These are phyloP conservation scores for Hypericum androsaemum DNA, from an alignment of 345 rosid species.

Conservation along the genomic window DNA sequence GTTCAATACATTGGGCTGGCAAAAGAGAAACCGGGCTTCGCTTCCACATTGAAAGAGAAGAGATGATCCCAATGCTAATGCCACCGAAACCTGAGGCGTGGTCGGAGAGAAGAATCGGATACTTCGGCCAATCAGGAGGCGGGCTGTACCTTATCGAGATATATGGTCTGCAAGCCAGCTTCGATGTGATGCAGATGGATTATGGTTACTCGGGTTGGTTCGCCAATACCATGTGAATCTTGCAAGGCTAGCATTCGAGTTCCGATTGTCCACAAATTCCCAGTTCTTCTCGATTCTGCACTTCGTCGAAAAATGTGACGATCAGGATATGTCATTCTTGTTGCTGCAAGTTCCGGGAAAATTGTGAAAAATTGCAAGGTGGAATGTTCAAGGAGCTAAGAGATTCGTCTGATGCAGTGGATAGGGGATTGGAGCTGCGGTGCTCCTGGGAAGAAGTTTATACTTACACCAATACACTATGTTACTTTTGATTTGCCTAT, in stretches of 20 bases:
- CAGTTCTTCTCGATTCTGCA: no score
- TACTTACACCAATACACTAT: no score
- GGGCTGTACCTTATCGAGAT: slow-evolving; percentile 20
- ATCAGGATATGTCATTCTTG: no score
- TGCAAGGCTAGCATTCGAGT: background rate
- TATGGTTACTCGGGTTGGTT: slow-evolving; percentile 21
- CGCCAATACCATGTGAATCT: slow-evolving; percentile 23
- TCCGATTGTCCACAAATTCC: no score
- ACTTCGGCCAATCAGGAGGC: slow-evolving; percentile 26
- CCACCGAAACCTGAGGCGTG: slow-evolving; percentile 12
- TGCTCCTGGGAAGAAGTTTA: no score
- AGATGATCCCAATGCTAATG: slow-evolving; percentile 15
- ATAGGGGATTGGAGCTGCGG: no score
- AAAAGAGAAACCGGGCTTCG: slow-evolving; percentile 7
- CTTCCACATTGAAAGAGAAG: slow-evolving; percentile 12
- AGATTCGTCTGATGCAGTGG: no score
- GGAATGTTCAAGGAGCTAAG: no score
- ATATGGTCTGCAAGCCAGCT: slow-evolving; percentile 5
- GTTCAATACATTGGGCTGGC: slow-evolving; percentile 23
- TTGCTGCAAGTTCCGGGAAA: no score
- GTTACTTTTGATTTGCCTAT: no score
- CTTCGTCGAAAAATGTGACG: no score
- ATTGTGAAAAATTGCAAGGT: no score
- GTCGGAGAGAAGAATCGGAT: slow-evolving; percentile 14
- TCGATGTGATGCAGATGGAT: slow-evolving; percentile 20